Percentiles rank a stretch among this genome's conserved stretches.
Evolutionary conservation across 2,329 filamentous ascomycete species (phyloP).

Genomic region (Calonectria pseudoreteaudii): DNA sequence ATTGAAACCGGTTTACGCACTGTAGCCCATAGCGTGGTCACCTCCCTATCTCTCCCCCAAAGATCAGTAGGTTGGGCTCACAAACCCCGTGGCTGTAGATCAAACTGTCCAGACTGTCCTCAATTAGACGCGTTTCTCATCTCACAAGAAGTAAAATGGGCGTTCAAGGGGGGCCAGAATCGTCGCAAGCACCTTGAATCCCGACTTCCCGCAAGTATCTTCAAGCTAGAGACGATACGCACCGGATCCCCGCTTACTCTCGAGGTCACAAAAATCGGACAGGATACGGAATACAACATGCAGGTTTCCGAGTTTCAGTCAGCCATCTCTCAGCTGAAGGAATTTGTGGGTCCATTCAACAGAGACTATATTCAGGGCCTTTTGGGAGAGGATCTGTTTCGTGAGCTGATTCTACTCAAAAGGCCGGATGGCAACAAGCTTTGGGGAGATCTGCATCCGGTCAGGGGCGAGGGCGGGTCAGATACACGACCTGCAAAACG

Average conservation of each 20-base stretch:
- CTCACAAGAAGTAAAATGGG: not conserved
- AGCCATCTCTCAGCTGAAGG: not conserved
- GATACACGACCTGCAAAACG: not conserved
- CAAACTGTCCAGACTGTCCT: constrained; percentile 5
- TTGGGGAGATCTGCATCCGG: not conserved
- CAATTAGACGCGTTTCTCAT: constrained; percentile 16
- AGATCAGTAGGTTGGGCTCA: constrained; percentile 16
- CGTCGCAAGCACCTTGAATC: not conserved
- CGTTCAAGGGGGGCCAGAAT: not conserved
- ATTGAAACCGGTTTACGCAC: not conserved
- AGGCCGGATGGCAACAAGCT: not conserved
- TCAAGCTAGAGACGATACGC: not conserved
- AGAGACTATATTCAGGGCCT: not conserved
- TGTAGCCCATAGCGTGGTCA: constrained; percentile 2
- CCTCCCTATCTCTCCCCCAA: not conserved
- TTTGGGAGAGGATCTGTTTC: not conserved
- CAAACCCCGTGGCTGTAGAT: not conserved
- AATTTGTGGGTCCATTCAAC: not conserved
- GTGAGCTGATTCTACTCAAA: not conserved
- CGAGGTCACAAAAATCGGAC: not conserved
- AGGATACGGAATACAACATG: not conserved
- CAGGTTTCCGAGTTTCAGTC: not conserved
- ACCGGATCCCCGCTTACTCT: not conserved
- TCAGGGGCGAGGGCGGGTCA: not conserved
- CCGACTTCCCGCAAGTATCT: not conserved